Conservation (phyloP, 495 filamentous ascomycete genomes). For the Penicillium canariense region DNA sequence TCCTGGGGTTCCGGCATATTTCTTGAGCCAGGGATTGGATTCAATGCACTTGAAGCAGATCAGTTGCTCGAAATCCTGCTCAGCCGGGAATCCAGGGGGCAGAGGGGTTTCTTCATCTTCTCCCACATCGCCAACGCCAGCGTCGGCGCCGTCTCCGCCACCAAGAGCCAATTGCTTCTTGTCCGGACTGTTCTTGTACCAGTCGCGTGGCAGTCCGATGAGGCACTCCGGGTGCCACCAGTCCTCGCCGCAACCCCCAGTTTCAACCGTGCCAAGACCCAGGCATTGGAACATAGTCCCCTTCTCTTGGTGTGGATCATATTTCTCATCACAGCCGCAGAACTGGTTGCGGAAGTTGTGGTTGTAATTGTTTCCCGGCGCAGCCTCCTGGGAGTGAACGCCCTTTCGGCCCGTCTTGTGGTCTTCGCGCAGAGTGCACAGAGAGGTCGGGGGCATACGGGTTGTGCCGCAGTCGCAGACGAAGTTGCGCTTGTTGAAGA, state of each 20-base stretch:
- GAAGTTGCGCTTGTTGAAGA: slow-evolving; percentile 93
- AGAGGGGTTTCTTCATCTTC: slow-evolving; percentile 58
- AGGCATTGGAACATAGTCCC: slow-evolving; percentile 99
- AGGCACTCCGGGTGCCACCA: slow-evolving; percentile 99
- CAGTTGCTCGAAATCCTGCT: slow-evolving; percentile 84
- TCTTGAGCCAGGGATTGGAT: slow-evolving; percentile 86
- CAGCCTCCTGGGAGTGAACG: slow-evolving; percentile 70
- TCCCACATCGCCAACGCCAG: background rate
- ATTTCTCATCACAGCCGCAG: slow-evolving; percentile 84
- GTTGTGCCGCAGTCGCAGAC: slow-evolving; percentile 96
- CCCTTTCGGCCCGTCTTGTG: slow-evolving; percentile 70
- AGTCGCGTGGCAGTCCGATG: slow-evolving; percentile 66
- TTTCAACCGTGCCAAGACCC: slow-evolving; percentile 73
- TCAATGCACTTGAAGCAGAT: slow-evolving; percentile 94
- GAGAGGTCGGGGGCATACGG: slow-evolving; percentile 63
- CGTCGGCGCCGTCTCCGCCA: slow-evolving; percentile 33
- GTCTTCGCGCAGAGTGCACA: slow-evolving; percentile 77
- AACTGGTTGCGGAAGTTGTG: slow-evolving; percentile 93
- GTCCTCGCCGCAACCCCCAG: slow-evolving; percentile 93
- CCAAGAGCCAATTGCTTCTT: slow-evolving; percentile 42
- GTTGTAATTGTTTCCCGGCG: slow-evolving; percentile 80
- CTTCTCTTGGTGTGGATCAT: slow-evolving; percentile 80
- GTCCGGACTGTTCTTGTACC: slow-evolving; percentile 36
- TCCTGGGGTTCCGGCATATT: slow-evolving; percentile 77
- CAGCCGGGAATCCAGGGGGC: slow-evolving; percentile 81